phyloP scores from a whole-genome alignment of 2,329 filamentous ascomycete genomes.

The Trichoderma sp. region DNA sequence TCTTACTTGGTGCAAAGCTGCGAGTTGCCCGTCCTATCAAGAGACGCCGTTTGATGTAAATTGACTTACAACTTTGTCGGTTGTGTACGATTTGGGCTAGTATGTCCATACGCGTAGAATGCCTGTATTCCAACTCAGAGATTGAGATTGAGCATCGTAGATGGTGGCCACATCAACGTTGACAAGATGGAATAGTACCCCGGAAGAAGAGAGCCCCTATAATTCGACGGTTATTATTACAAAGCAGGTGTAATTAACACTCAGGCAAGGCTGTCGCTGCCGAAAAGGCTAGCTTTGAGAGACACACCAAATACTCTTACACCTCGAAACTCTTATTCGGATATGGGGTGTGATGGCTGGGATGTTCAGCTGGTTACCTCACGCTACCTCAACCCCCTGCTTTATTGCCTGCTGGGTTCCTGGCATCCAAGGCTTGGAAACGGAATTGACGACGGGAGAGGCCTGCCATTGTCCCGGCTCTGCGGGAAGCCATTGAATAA shows the following conservation, averaged over 20 bases:
- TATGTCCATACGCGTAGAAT: neutral
- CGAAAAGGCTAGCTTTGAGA: neutral
- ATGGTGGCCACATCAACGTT: neutral
- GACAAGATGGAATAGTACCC: neutral
- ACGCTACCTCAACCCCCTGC: neutral
- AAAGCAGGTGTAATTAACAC: neutral
- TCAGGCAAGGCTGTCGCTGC: neutral
- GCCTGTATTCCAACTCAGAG: neutral
- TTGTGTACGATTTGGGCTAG: neutral
- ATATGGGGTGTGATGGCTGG: neutral
- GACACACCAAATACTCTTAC: neutral
- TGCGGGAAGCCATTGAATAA: neutral
- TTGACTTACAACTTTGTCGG: neutral
- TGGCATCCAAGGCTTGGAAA: neutral
- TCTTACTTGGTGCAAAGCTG: neutral
- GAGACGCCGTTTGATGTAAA: conserved; percentile 7
- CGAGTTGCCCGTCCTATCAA: neutral
- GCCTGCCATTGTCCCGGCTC: neutral
- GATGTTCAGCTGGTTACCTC: neutral
- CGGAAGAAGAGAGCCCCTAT: neutral
- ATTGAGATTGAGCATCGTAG: neutral
- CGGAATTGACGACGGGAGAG: neutral
- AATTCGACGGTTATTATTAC: neutral
- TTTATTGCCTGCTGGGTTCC: neutral
- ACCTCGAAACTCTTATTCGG: neutral